Evolutionary conservation across 2,329 filamentous ascomycete species (phyloP), one percentile per base, ranked within the genome.

Genomic region (Lomentospora prolificans): DNA sequence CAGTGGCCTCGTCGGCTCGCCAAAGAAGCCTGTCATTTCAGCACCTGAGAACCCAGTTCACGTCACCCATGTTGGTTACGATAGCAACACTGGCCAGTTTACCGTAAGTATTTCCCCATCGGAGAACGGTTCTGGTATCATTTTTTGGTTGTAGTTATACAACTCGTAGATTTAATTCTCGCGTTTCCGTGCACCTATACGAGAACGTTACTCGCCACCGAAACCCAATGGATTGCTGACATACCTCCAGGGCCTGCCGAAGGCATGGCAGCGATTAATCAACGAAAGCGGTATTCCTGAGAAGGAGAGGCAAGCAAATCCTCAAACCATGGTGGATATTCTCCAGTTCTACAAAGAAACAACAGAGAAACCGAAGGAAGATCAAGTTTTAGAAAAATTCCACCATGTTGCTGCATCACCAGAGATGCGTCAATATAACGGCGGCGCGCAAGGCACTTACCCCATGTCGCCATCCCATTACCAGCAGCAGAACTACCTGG

Each of bases 271-370:
- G 73, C 86, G 90, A 59, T 82, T 96, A 67, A 84, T 99, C 66
- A 89, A 92, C 73, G 91, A 96, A 70, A 96, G 89, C 70, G 94
- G 94, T 61, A 96, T 99, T 65, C 89, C 91, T 27, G 90, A 96
- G 73, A 91, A 94, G 72, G 94, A 97, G 69, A 88, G 95, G 70
- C 89, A 92, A 69, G 88, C 96, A 70, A 90, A 97, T 66, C 94
- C 94, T 2, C 90, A 97, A 70, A 91, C 92, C 58, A 90, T 96
- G 73, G 86, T 95, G 66, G 89, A 97, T 69, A 94, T 99, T 64
- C 86, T 99, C 71, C 89, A 87, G 58, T 97, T 97, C 69, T 97
- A 96, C 77, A 95, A 96, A 70, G 92, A 96, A 73, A 96, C 90
- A 61, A 87, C 89, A 25, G 89, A 92, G 63, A 78, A 77, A 63